Conservation (phyloP, 1,139 yeast species). For the Suhomyces kunorum region DNA sequence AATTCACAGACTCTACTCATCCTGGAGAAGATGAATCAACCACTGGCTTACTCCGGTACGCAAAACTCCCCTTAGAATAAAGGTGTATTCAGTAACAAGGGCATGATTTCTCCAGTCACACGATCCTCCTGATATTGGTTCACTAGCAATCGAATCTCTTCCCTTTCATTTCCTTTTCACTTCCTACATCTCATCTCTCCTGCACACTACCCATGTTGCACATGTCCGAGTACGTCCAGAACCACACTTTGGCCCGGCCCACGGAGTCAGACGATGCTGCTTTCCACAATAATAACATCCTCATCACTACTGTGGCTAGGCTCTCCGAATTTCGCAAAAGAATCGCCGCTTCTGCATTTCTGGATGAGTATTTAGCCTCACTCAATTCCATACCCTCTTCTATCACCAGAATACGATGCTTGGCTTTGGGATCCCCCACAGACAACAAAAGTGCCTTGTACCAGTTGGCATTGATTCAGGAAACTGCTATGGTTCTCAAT, state of each 20-base stretch:
- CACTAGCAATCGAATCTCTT: too few species aligned
- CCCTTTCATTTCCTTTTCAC: too few species aligned
- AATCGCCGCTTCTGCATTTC: constrained; percentile 17
- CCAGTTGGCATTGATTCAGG: constrained; percentile 59
- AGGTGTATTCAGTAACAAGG: too few species aligned
- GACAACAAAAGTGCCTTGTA: constrained; percentile 58
- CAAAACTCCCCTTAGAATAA: too few species aligned
- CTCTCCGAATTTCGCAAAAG: constrained; percentile 18
- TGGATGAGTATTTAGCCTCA: constrained; percentile 20
- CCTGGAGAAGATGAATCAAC: too few species aligned
- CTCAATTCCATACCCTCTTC: constrained; percentile 15
- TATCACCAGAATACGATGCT: constrained; percentile 51
- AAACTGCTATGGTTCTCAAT: constrained; percentile 31
- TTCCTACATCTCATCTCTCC: constrained; percentile 2
- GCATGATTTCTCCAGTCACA: too few species aligned
- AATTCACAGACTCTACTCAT: too few species aligned
- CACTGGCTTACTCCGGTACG: too few species aligned
- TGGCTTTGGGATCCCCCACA: constrained; percentile 72
- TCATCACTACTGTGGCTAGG: not conserved
- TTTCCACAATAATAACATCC: not conserved
- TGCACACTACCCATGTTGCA: constrained; percentile 3
- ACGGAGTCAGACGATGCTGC: not conserved
- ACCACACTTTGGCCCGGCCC: constrained; percentile 6
- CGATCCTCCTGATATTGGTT: too few species aligned
- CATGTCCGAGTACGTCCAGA: constrained; percentile 11